Conservation (phyloP, 2,329 filamentous ascomycete genomes). For the Colletotrichum agaves region DNA sequence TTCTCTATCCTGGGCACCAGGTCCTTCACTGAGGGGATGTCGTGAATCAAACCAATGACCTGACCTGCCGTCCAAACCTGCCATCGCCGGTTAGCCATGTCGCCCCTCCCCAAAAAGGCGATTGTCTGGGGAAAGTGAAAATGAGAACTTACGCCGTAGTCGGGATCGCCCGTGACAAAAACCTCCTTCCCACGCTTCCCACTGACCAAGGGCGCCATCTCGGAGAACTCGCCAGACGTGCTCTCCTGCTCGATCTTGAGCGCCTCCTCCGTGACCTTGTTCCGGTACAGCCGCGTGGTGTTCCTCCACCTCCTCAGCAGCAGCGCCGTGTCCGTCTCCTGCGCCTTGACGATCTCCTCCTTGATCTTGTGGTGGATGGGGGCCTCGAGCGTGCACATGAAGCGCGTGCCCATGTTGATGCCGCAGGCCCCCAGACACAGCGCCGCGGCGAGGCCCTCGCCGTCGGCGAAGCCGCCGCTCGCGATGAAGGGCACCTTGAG, state of each 20-base stretch:
- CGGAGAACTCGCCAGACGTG: slow-evolving; percentile 85
- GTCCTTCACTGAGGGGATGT: slow-evolving; percentile 79
- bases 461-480: slow-evolving; percentile 94
- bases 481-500: slow-evolving; percentile 93
- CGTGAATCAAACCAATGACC: slow-evolving; percentile 89
- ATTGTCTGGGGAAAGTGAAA: slow-evolving; percentile 31
- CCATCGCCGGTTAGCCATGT: slow-evolving; percentile 20
- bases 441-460: slow-evolving; percentile 90
- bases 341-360: slow-evolving; percentile 85
- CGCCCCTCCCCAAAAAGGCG: neutral
- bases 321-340: slow-evolving; percentile 91
- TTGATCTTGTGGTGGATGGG: slow-evolving; percentile 96
- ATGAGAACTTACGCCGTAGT: slow-evolving; percentile 78
- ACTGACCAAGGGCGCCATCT: slow-evolving; percentile 87
- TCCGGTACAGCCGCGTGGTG: slow-evolving; percentile 87
- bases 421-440: slow-evolving; percentile 90
- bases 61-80: slow-evolving; percentile 97
- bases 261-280: slow-evolving; percentile 86
- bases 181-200: slow-evolving; percentile 92
- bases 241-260: slow-evolving; percentile 86
- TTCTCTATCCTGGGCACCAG: slow-evolving; percentile 79
- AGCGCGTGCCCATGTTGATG: slow-evolving; percentile 98
- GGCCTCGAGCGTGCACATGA: slow-evolving; percentile 95
- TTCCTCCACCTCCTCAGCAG: slow-evolving; percentile 93
- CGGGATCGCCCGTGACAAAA: slow-evolving; percentile 89